Percentiles rank a stretch among this genome's conserved stretches.
Conservation (phyloP, 164 flowering plant genomes). For the Stephania yunnanensis region DNA sequence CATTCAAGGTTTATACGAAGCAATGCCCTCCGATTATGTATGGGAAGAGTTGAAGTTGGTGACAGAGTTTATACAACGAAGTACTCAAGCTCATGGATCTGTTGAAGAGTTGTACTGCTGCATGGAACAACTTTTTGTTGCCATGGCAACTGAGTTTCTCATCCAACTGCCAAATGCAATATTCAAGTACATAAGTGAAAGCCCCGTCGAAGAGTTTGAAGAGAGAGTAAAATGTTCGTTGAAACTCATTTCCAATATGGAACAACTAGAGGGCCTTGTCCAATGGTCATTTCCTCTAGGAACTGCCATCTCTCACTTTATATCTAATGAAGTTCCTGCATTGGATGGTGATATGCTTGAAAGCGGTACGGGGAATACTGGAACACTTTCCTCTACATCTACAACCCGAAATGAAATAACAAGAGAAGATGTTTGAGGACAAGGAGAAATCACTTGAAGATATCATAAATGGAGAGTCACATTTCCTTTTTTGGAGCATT, state of each 20-base stretch:
- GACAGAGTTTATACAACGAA: neutral
- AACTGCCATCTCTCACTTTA: no score
- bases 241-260: neutral
- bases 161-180: conserved; percentile 7
- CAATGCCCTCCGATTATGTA: neutral
- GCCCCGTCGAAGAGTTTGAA: neutral
- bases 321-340: no score
- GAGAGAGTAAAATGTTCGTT: neutral
- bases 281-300: no score
- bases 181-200: conserved; percentile 6
- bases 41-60: neutral
- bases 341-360: no score
- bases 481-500: no score
- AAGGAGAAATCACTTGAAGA: no score
- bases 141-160: neutral
- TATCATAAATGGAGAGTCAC: no score
- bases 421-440: no score
- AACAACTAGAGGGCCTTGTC: neutral
- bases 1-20: neutral
- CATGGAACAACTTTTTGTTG: neutral
- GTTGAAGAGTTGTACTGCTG: neutral
- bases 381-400: no score
- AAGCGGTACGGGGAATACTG: no score
- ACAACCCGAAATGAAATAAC: no score
- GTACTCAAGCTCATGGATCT: neutral